These are phyloP conservation scores for Trichoderma koningii DNA, from an alignment of 2,329 filamentous ascomycete species.

Conservation along the genomic window DNA sequence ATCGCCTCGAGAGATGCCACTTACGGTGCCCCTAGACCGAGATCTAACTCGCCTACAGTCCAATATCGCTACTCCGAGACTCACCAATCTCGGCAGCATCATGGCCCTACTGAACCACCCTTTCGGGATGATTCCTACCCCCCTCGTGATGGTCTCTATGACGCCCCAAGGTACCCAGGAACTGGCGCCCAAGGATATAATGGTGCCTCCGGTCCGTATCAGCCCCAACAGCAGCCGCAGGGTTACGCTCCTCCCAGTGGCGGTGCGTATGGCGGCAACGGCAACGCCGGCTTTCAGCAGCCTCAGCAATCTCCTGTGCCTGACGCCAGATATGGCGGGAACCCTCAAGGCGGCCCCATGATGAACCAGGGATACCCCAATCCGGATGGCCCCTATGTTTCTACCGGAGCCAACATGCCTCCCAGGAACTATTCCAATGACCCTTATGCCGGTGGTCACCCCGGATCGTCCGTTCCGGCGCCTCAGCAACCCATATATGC, in stretches of 20 bases:
- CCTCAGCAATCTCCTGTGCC: conserved; percentile 39
- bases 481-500: conserved; percentile 41
- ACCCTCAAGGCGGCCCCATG: conserved; percentile 36
- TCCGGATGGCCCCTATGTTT: conserved; percentile 41
- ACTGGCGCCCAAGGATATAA: conserved; percentile 53
- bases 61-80: conserved; percentile 60
- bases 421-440: conserved; percentile 34
- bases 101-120: conserved; percentile 48
- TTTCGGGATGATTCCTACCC: conserved; percentile 42
- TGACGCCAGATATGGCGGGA: conserved; percentile 40
- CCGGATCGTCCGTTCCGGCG: conserved; percentile 37
- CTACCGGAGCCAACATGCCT: conserved; percentile 42
- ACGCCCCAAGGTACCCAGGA: conserved; percentile 53
- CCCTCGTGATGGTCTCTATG: conserved; percentile 47
- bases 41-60: conserved; percentile 62
- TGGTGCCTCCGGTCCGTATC: conserved; percentile 46
- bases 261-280: conserved; percentile 37
- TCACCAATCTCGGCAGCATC: conserved; percentile 51
- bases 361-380: conserved; percentile 40
- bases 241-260: conserved; percentile 38
- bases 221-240: conserved; percentile 30
- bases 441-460: conserved; percentile 38
- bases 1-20: conserved; percentile 54
- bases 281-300: conserved; percentile 37
- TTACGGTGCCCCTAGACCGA: conserved; percentile 49